Conservation (phyloP, 331 rosid species). For the Cydonia oblonga region DNA sequence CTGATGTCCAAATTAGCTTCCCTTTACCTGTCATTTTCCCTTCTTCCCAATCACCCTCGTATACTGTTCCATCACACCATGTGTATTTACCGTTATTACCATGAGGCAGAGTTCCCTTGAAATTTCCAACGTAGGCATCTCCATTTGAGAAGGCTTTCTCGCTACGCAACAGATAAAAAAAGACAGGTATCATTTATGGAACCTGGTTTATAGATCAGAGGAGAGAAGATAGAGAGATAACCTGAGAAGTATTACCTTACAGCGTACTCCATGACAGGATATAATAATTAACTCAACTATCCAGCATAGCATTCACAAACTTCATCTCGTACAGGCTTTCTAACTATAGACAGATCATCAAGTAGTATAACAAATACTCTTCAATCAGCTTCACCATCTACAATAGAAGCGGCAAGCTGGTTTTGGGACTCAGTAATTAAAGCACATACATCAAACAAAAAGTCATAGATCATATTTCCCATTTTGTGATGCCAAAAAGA, state of each 20-base stretch:
- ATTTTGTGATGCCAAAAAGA: background rate
- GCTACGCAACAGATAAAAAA: conserved; percentile 13
- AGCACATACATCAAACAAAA: background rate
- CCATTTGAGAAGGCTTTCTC: conserved; percentile 52
- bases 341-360: background rate
- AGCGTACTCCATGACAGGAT: conserved; percentile 37
- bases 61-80: conserved; percentile 64
- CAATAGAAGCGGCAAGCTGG: background rate
- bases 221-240: conserved; percentile 1
- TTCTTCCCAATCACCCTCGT: conserved; percentile 71
- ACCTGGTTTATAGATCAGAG: background rate
- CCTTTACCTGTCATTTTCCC: conserved; percentile 77
- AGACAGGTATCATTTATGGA: background rate
- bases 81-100: conserved; percentile 62
- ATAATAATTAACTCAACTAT: conserved; percentile 13
- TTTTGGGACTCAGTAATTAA: conserved; percentile 11
- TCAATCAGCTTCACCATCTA: conserved; percentile 13
- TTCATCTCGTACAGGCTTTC: background rate
- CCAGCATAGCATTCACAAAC: conserved; percentile 11
- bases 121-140: conserved; percentile 46
- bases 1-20: conserved; percentile 47
- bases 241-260: conserved; percentile 33
- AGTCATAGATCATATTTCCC: background rate
- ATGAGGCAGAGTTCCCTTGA: conserved; percentile 39
- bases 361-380: conserved; percentile 1